A percentile compares a stretch with the other conserved stretches of the same genome.
Conservation (phyloP, 1,284 basidiomycete species). For the Cutaneotrichosporon mucoides region DNA sequence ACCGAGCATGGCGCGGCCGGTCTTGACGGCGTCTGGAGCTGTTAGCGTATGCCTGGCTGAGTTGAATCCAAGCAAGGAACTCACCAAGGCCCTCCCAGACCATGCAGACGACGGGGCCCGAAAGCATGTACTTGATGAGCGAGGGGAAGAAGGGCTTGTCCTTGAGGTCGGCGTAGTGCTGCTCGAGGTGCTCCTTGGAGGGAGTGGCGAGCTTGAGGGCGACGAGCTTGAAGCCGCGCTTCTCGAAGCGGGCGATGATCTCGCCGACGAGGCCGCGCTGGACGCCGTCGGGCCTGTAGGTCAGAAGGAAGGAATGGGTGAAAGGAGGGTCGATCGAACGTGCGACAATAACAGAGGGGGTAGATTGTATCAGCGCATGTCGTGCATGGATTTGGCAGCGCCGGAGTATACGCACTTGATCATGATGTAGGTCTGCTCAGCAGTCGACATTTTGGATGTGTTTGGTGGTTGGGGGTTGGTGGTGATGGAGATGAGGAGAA, state of each 20-base stretch:
- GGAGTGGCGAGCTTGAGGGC: conserved; percentile 82
- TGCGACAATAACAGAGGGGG: not conserved
- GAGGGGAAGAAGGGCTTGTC: conserved; percentile 89
- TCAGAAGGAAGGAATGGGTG: not conserved
- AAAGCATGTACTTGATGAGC: conserved; percentile 86
- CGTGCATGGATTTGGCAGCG: too few relatives aligned
- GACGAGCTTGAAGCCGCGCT: conserved; percentile 81
- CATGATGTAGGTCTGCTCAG: conserved; percentile 56
- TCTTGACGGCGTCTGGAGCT: conserved; percentile 77
- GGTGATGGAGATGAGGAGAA: not conserved
- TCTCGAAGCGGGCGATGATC: conserved; percentile 89
- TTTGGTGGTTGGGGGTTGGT: conserved; percentile 3
- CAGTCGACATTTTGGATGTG: conserved; percentile 47
- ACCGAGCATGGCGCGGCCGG: conserved; percentile 90
- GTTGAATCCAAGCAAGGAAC: too few relatives aligned
- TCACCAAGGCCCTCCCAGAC: conserved; percentile 86
- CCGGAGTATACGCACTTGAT: conserved; percentile 47
- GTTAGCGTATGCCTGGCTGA: too few relatives aligned
- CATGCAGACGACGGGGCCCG: conserved; percentile 94
- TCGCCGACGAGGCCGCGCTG: conserved; percentile 91
- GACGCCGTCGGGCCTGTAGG: conserved; percentile 84
- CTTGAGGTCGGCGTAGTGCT: conserved; percentile 91
- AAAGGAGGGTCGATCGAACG: not conserved
- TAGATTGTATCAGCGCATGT: not conserved
- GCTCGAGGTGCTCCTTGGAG: conserved; percentile 71